Base-by-base conservation (phyloP, 1,284 basidiomycete species). In the Cutaneotrichosporon cutaneum region DNA sequence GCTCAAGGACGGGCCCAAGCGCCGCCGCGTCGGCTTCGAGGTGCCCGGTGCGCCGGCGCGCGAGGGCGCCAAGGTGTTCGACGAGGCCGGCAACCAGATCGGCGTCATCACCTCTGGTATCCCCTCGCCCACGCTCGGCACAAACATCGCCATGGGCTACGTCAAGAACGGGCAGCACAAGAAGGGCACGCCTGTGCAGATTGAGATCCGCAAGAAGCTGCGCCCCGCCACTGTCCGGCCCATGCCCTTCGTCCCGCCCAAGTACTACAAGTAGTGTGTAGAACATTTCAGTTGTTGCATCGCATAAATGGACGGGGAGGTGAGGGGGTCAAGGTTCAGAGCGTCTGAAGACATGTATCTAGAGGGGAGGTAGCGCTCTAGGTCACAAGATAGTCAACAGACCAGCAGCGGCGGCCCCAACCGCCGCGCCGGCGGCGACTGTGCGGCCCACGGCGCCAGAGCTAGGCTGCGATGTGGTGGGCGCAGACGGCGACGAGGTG, bases 121-220 rank as follows among this genome's bases (percentile, higher is more conserved):
- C 64, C 96, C 96, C 8, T 94, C 92, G 1, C 94, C 94, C 0
- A 90, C 92, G 1, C 82, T 94, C 1, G 87, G 87, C 4, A 87
- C 89, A 77, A 97, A 99, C 80, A 92, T 99, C 71, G 92, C 94
- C 8, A 99, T 99, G 95, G 95, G 88, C 0, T 95, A 97, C 72
- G 85, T 98, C 54, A 79, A 82, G 62, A 84, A 82, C 36, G 93
- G 92, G 0, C 86, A 84, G 78, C 92, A 97, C 82, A 97, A 94
- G 81, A 93, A 91, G 78, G 93, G 91, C 8, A 96, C 90, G 0
- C 85, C 88, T 73, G 75, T 81, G 27, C 73, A 72, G 67, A 69
- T 82, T 53, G 77, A 80, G 68, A 79, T 82, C 13, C 69, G 81
- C 61, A 78, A 77, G 68, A 80, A 78, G 70, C 53, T 77, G 62